phyloP scores from a whole-genome alignment of 2,329 filamentous ascomycete genomes.

The Tolypocladium endophyticum region DNA sequence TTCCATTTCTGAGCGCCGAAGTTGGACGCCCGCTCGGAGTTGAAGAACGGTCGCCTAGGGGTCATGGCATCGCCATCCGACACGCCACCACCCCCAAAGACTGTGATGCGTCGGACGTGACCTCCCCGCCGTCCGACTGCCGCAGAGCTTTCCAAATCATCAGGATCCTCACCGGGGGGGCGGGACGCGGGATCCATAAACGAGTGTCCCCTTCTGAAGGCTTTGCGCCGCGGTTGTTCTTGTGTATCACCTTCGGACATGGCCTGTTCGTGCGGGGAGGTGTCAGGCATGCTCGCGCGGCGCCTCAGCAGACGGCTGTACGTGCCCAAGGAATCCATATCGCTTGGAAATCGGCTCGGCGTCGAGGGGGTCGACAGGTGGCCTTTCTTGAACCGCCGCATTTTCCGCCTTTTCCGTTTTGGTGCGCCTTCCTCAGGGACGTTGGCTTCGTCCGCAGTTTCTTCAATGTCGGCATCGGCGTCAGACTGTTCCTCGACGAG shows the following conservation, averaged over 20 bases:
- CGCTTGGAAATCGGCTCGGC: constrained; percentile 33
- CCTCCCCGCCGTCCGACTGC: constrained; percentile 41
- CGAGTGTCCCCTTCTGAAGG: constrained; percentile 46
- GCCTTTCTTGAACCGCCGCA: constrained; percentile 42
- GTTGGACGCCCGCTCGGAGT: constrained; percentile 58
- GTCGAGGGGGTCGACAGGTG: constrained; percentile 59
- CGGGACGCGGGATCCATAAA: constrained; percentile 43
- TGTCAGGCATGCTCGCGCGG: constrained; percentile 56
- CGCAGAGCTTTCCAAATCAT: constrained; percentile 41
- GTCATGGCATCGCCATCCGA: constrained; percentile 53
- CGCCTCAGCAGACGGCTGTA: constrained; percentile 45
- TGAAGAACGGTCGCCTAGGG: constrained; percentile 46
- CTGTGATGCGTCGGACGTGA: constrained; percentile 56
- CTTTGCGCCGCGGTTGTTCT: constrained; percentile 41
- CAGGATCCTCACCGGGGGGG: constrained; percentile 35
- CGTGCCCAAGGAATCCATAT: constrained; percentile 28
- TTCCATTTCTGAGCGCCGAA: constrained; percentile 80
- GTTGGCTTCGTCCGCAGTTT: constrained; percentile 69
- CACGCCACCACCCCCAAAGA: constrained; percentile 52
- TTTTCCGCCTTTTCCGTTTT: constrained; percentile 52
- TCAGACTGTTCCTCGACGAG: constrained; percentile 38
- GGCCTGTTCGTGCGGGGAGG: constrained; percentile 47
- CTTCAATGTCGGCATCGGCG: constrained; percentile 63
- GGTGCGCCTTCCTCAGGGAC: constrained; percentile 24
- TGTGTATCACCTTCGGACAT: constrained; percentile 68